Base-by-base conservation (phyloP, 2,329 filamentous ascomycete species). In the Neocatenulostroma microsporum region DNA sequence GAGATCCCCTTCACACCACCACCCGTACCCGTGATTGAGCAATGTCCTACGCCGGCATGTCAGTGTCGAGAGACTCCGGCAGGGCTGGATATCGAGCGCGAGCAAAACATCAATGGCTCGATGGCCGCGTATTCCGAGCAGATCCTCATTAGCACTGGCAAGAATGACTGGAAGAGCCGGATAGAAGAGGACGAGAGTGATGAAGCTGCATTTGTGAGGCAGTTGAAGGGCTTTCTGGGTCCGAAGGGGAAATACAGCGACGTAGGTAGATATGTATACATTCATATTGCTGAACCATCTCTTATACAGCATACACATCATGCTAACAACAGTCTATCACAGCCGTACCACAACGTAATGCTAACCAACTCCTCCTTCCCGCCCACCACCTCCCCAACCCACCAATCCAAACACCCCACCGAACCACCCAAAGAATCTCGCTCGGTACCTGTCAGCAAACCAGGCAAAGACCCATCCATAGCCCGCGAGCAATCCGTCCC, bases 291-390 rank as follows among this genome's bases (percentile, higher is more conserved):
- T n/a, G n/a, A n/a, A n/a, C 21, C 15, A 35, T 23, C 5, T 7
- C 8, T 11, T 14, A 17, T 8, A 12, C n/a, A n/a, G n/a, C n/a
- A n/a, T n/a, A n/a, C n/a, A n/a, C n/a, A n/a, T n/a, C n/a, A n/a
- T n/a, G n/a, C n/a, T n/a, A n/a, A n/a, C n/a, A n/a, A n/a, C n/a
- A n/a, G n/a, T n/a, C n/a, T n/a, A n/a, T 10, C 9, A 34, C 50
- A 94, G 84, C 86, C 87, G 21, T 93, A 82, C 59, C 83, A 88
- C 62, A 84, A 88, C 57, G 63, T 93, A 39, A 74, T 86, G 18
- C 67, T 89, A 38, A 77, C 84, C 15, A 84, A 84, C 52, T 74
- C 82, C 10, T 94, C 85, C 0, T 80, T 94, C 49, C 67, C 72
- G 8, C 74, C 81, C 21, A 71, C 64, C 4, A 45, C 24, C 12